phyloP scores from a whole-genome alignment of 768 basidiomycete species.

The Amanita muscaria region DNA sequence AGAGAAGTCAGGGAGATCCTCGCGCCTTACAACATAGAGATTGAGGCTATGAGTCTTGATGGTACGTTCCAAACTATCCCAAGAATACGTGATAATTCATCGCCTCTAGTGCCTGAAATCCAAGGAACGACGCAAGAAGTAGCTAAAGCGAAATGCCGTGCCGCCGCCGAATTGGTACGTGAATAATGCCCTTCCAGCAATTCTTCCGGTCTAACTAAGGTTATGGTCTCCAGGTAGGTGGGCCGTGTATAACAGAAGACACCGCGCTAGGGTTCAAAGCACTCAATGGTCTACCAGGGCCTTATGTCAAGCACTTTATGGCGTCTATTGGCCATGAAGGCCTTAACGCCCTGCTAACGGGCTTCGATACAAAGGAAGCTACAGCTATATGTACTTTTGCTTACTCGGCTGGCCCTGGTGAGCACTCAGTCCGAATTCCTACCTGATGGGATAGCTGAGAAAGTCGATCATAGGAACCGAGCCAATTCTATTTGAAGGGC shows the following conservation, averaged over 20 bases:
- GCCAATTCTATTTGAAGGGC: conserved; percentile 71
- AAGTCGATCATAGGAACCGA: conserved; percentile 41
- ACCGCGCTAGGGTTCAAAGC: conserved; percentile 91
- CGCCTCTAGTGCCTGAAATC: conserved; percentile 72
- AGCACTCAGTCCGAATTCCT: background rate
- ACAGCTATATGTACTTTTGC: conserved; percentile 95
- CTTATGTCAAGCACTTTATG: conserved; percentile 95
- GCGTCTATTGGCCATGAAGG: conserved; percentile 38
- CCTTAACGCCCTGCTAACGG: conserved; percentile 73
- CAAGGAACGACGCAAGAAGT: conserved; percentile 92
- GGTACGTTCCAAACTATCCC: conserved; percentile 41
- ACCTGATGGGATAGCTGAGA: too few species aligned
- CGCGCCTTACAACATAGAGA: conserved; percentile 53
- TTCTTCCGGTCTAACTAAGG: background rate
- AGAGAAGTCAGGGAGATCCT: conserved; percentile 84
- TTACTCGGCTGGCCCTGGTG: conserved; percentile 76
- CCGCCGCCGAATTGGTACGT: conserved; percentile 74
- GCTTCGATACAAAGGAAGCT: conserved; percentile 70
- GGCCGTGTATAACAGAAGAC: conserved; percentile 73
- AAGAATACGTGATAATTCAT: background rate
- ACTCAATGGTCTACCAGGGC: conserved; percentile 85
- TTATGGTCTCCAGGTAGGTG: conserved; percentile 28
- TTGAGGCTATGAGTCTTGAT: conserved; percentile 74
- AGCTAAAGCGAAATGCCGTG: conserved; percentile 76
- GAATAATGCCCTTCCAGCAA: background rate